Percentiles rank a stretch among this genome's conserved stretches.
Evolutionary conservation across 495 filamentous ascomycete species (phyloP).

Genomic region (Letharia columbiana): DNA sequence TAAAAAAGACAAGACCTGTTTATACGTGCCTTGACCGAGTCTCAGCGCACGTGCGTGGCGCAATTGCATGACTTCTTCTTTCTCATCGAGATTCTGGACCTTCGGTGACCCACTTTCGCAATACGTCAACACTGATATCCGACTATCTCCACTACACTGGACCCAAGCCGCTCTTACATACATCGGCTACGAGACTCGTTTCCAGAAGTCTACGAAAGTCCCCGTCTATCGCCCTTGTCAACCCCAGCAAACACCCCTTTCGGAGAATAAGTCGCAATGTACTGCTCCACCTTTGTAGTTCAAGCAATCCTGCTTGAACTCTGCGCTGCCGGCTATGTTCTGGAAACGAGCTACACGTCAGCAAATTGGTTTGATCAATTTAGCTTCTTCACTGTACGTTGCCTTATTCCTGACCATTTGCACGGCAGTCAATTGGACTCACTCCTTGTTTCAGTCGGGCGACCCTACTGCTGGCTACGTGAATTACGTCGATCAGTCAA

Average conservation of each 20-base stretch:
- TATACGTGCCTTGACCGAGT: not conserved
- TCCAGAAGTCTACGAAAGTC: not conserved
- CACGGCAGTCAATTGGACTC: not conserved
- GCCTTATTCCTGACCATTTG: not conserved
- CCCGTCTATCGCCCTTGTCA: not conserved
- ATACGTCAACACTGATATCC: not conserved
- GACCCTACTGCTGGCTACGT: conserved; percentile 28
- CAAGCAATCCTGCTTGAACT: not conserved
- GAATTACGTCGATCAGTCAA: conserved; percentile 48
- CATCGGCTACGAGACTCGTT: not conserved
- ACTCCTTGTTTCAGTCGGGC: not conserved
- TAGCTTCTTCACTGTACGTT: not conserved
- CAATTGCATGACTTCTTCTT: not conserved
- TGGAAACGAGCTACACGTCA: conserved; percentile 1
- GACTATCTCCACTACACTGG: not conserved
- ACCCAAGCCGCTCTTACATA: not conserved
- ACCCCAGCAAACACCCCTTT: not conserved
- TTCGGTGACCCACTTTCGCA: not conserved
- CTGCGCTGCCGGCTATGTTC: not conserved
- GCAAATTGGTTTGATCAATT: conserved; percentile 1
- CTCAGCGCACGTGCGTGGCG: not conserved
- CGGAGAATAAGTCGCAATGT: not conserved
- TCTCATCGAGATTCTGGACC: not conserved
- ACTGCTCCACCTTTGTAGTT: not conserved
- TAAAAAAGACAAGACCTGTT: not conserved